These are phyloP conservation scores for Mycena metata DNA, from an alignment of 768 basidiomycete species.

Conservation along the genomic window DNA sequence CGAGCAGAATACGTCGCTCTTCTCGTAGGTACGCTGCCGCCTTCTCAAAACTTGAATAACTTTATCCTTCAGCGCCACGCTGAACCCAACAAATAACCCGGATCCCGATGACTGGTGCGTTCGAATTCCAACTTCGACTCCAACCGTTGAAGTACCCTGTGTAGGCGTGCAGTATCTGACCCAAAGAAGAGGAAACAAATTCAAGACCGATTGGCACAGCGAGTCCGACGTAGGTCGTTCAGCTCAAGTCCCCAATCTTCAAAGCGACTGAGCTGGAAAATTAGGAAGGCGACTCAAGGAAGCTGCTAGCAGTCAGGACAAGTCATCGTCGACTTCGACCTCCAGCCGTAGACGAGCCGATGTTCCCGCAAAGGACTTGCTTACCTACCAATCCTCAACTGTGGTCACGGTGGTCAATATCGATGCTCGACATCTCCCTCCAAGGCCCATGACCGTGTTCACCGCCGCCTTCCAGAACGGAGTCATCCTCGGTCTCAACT, in stretches of 20 bases:
- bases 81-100: too few relatives aligned
- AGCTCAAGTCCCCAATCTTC: not conserved
- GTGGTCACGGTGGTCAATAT: not conserved
- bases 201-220: not conserved
- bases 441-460: not conserved
- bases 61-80: too few relatives aligned
- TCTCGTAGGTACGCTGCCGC: too few relatives aligned
- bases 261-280: not conserved
- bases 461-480: not conserved
- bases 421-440: not conserved
- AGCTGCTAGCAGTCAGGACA: not conserved
- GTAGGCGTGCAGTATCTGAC: not conserved
- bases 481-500: not conserved
- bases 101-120: not conserved
- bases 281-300: not conserved
- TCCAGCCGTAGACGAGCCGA: not conserved
- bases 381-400: not conserved
- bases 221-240: not conserved
- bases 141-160: not conserved
- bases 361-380: too few relatives aligned
- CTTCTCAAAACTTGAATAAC: too few relatives aligned
- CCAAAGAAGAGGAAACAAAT: constrained; percentile 1
- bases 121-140: not conserved
- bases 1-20: too few relatives aligned
- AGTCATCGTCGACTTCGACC: not conserved